Evolutionary conservation across 176 grass and related monocot species (phyloP), one percentile per base, ranked within the genome.

Genomic region (Carex scoparia): DNA sequence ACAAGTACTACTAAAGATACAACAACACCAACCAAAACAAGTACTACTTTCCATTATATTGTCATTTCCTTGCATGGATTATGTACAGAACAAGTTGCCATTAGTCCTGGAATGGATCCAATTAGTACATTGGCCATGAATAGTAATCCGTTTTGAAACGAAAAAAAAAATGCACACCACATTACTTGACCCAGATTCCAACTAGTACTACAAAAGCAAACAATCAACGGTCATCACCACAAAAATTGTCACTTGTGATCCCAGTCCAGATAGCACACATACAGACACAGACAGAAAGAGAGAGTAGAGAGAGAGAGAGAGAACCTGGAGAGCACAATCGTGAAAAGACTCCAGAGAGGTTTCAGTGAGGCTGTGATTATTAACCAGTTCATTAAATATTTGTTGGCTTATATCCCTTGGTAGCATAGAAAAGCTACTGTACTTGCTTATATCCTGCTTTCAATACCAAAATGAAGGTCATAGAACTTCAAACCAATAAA

Each of bases 341-440:
- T 77, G 90, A 81, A 99, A 99, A 35, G 93, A 86, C 81, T 80
- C 85, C 18, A 99, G 88, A 54, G 82, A 91, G 32, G 30, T 75
- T 81, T 96, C 93, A 0, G 81, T 94, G 48, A 99, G 91, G 84
- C 58, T 85, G 75, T 75, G 85, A 65, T 69, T 88, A 80, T 92
- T 85, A 64, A 92, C 91, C 85, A 99, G 73, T 72, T 94, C 90
- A 80, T 95, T 89, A 80, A 99, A 96, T 90, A 99, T 91, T 86
- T 92, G 93, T 84, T 99, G 97, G 83, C 91, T 99, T 88, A 99
- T 91, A 91, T 99, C 97, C 80, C 91, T 96, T 56, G 97, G 97
- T 49, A 99, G 84, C 90, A 88, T 38, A 11, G 93, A 88, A 79
- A 99, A 92, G 87, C 91, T 91, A 71, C 77, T 87, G 85, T 99